Conservation (phyloP, 345 rosid genomes). For the Acer campestre region DNA sequence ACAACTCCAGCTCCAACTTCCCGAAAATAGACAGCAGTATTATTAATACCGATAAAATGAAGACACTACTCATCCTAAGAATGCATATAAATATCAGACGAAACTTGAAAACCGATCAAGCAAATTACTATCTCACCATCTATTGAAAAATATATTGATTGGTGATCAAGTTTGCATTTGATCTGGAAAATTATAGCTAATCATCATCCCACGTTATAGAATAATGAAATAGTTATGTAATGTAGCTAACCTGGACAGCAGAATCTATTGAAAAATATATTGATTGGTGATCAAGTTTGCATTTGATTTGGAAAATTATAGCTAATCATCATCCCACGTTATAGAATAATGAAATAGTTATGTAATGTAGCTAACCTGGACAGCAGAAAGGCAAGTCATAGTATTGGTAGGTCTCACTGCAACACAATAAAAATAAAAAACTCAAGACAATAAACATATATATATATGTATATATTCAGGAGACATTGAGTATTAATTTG, state of each 20-base stretch:
- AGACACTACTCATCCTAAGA: background rate
- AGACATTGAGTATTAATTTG: no score
- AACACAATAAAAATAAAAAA: conserved; percentile 13
- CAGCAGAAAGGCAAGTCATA: conserved; percentile 78
- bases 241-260: conserved; percentile 80
- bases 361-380: conserved; percentile 66
- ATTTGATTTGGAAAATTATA: background rate
- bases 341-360: background rate
- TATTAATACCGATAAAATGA: background rate
- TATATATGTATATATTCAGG: no score
- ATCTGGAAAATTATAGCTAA: background rate
- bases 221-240: background rate
- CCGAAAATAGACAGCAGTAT: conserved; percentile 4
- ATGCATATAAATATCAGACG: background rate
- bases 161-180: background rate
- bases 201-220: background rate
- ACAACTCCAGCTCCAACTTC: conserved; percentile 12
- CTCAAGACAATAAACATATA: background rate
- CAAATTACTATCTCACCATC: background rate
- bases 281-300: background rate
- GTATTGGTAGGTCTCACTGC: conserved; percentile 84
- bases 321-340: background rate
- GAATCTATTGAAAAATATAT: conserved; percentile 33
- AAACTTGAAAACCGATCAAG: background rate
- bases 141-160: background rate